Base-by-base conservation (phyloP, 164 flowering plant species). In the Vitis vinifera region DNA sequence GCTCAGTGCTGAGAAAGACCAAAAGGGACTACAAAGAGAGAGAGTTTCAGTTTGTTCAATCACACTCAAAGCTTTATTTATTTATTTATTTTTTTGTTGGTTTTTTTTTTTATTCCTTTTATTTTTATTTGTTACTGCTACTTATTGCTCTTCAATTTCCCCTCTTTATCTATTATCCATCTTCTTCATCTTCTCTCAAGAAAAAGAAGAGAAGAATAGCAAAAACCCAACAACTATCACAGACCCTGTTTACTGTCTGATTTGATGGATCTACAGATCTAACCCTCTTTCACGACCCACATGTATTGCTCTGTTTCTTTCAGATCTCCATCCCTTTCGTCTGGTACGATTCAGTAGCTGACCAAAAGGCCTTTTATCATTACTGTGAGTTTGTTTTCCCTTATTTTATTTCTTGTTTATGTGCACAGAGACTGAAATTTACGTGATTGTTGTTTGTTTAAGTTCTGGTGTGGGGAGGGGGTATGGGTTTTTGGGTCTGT, bases 221-320 rank as follows among this genome's bases (percentile, higher is more conserved):
- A 47, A 49, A 10, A 48, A 6, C 29, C 27, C 44, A 57, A 37
- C 57, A 10, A 13, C 14, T 29, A 29, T 14, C 31, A 55, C 58
- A 71, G 55, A 64, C 55, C 68, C 68, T 57, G 13, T 31, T 63
- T 9, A 17, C 48, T 48, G 9, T 30, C 23, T 64, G 73, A 66
- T 71, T 75, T 55, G 74, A 69, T 78, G 71, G 78, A 78, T 78
- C 78, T 72, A 51, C 55, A 58, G 78, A 78, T 78, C 81, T 75
- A 75, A 69, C 70, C 29, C 66, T 48, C 68, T 48, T 60, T 71
- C 3, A 68, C 13, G n/a, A 53, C 73, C 73, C 81, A 72, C 81
- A 78, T 78, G 78, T 66, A 65, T 73, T 70, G 77, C 63, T 73
- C 49, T 55, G 68, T 77, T 53, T 73, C 73, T 37, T 73, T 77